These are phyloP conservation scores for Chrysochromulina parva DNA, from an alignment of 78 protist species.

Conservation along the genomic window DNA sequence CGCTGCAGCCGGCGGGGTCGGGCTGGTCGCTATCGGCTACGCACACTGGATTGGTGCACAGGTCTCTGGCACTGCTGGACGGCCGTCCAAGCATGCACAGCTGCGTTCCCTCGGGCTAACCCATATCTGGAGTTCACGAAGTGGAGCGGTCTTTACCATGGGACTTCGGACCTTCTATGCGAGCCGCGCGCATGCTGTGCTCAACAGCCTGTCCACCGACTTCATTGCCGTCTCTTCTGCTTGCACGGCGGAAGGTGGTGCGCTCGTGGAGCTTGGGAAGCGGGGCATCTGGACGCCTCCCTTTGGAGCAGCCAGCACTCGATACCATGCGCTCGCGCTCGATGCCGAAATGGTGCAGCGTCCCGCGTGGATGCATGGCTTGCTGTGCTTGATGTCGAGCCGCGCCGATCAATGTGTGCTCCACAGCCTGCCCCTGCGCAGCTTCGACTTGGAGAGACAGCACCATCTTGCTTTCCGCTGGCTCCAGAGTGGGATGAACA, in stretches of 20 bases:
- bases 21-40: constrained; percentile 1
- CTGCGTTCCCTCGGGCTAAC: neutral
- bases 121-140: neutral
- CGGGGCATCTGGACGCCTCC: neutral
- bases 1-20: constrained; percentile 38
- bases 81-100: constrained; percentile 15
- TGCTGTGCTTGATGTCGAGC: neutral
- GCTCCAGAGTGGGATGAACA: constrained; percentile 1
- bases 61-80: neutral
- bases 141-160: neutral
- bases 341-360: neutral
- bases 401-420: neutral
- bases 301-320: neutral
- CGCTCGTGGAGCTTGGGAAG: constrained; percentile 33
- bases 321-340: neutral
- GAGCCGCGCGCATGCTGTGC: neutral
- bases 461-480: neutral
- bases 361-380: neutral
- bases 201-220: constrained; percentile 29
- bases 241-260: neutral
- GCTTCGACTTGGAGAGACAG: neutral
- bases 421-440: neutral
- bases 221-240: neutral
- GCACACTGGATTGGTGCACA: neutral
- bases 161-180: neutral